Percentiles rank a stretch among this genome's conserved stretches.
Evolutionary conservation across 2,329 filamentous ascomycete genomes (phyloP).

Genomic region (Fusarium solani-melongenae): DNA sequence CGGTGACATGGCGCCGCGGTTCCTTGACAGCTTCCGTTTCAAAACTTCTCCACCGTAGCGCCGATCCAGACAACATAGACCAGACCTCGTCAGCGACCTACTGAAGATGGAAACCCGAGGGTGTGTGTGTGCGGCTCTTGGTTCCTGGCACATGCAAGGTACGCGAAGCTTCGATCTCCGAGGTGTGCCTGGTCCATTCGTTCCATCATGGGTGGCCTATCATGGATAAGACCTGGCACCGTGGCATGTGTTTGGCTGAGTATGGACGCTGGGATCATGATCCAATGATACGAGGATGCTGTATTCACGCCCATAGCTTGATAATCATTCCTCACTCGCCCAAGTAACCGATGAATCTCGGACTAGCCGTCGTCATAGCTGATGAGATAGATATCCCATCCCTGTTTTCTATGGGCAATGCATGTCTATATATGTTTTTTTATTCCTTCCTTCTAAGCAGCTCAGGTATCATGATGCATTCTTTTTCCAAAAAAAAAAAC

Average conservation of each 20-base stretch:
- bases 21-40: slow-evolving; percentile 28
- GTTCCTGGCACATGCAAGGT: slow-evolving; percentile 5
- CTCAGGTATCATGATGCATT: slow-evolving; percentile 9
- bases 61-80: not conserved
- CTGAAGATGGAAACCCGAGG: not conserved
- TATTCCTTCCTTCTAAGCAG: not conserved
- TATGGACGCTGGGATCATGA: slow-evolving; percentile 9
- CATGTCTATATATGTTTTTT: slow-evolving; percentile 9
- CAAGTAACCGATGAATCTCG: not conserved
- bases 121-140: slow-evolving; percentile 2
- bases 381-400: not conserved
- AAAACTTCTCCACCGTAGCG: slow-evolving; percentile 24
- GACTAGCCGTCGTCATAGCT: not conserved
- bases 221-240: not conserved
- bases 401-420: not conserved
- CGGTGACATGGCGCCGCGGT: slow-evolving; percentile 8
- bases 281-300: slow-evolving; percentile 9
- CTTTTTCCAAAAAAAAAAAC: not conserved
- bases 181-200: not conserved
- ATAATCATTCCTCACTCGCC: not conserved
- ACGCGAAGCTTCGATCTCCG: slow-evolving; percentile 9
- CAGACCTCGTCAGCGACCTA: not conserved
- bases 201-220: not conserved
- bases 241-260: not conserved
- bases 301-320: not conserved